Evolutionary conservation across 495 filamentous ascomycete genomes (phyloP), one percentile per base, ranked within the genome.

Genomic region (Daldinia grandis): DNA sequence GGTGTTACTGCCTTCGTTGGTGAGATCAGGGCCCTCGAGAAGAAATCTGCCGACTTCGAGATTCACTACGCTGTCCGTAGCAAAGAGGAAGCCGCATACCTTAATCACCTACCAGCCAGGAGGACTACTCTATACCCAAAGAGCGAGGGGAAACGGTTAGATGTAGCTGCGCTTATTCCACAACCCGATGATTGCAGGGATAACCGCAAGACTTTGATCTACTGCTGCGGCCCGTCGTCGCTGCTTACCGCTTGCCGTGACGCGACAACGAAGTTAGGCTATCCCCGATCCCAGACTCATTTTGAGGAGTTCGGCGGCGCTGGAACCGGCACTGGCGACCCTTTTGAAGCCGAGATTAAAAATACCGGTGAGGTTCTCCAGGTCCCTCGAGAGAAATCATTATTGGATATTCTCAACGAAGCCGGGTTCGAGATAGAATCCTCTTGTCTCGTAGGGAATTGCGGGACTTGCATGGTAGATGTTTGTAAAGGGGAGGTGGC

Each of bases 391-490:
- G 76, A 80, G 28, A 71, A 83, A 64, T 80, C 78, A 9, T 68
- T 85, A 35, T 57, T 85, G 42, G 75, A 82, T 27, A 70, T 77
- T 6, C 64, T 85, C 50, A 80, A 79, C 33, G 81, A 78, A 8
- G 79, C 76, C 4, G 82, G 82, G 0, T 76, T 83, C 55, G 80
- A 80, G 12, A 70, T 84, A 21, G 80, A 81, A 35, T 78, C 74
- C 1, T 81, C 79, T 14, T 85, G 82, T 58, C 80, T 83, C 40
- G 76, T 74, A n/a, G 82, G 82, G 0, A 85, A 83, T 65, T 85
- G 82, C 62, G 82, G 82, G 21, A 79, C 80, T 12, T 85, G 82
- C 68, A 75, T 73, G 60, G 79, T 85, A 1, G 73, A 78, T 10
- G 67, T 83, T 10, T 81, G 82, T 53, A 66, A 71, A 7, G 82